These are phyloP conservation scores for Arxiozyma bovina DNA, from an alignment of 1,139 yeast genomes.

Conservation along the genomic window DNA sequence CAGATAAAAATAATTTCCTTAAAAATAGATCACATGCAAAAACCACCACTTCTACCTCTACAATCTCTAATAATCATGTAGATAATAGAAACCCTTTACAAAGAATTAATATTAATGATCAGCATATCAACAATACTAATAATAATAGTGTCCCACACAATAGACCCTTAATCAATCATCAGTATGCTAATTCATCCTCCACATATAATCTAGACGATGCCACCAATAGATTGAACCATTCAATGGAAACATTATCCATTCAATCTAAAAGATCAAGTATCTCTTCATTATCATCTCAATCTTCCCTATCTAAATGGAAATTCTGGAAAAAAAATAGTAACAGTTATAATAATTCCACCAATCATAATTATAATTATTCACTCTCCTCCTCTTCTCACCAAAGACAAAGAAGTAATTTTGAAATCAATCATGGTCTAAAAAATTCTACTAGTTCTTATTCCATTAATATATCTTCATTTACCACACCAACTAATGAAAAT, in stretches of 20 bases:
- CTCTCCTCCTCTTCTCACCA: background rate
- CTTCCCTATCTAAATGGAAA: slow-evolving; percentile 26
- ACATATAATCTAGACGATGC: background rate
- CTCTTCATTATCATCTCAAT: slow-evolving; percentile 10
- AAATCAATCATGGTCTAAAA: background rate
- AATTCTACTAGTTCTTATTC: slow-evolving; percentile 1
- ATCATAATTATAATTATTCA: background rate
- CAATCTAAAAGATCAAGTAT: slow-evolving; percentile 10
- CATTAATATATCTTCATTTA: background rate
- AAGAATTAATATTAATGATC: background rate
- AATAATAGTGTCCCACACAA: background rate
- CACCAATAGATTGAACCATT: background rate
- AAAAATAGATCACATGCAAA: background rate
- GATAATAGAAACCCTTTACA: background rate
- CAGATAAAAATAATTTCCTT: background rate
- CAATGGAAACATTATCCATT: slow-evolving; percentile 6
- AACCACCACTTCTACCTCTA: background rate
- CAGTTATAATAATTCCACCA: background rate
- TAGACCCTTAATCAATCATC: background rate
- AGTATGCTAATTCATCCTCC: background rate
- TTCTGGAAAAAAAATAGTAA: slow-evolving; percentile 27
- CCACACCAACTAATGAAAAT: too few relatives aligned
- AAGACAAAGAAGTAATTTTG: background rate
- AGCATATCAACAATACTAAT: background rate
- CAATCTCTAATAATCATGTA: background rate